Percentiles rank a stretch among this genome's conserved stretches.
phyloP scores from a whole-genome alignment of 768 basidiomycete species.

The Russula olivacea region DNA sequence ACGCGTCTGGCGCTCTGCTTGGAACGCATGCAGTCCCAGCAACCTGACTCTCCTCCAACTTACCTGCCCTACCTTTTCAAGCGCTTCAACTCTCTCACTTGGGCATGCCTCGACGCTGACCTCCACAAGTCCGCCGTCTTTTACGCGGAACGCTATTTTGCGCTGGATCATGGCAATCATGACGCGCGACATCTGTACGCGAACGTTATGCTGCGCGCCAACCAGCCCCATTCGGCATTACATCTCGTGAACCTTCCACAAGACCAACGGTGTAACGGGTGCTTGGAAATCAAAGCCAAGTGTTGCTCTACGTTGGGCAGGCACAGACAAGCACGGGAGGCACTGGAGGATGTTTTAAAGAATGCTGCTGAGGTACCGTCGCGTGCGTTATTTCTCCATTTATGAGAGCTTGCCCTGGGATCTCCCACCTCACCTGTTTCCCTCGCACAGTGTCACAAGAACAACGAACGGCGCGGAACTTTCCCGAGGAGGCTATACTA shows the following conservation, averaged over 20 bases:
- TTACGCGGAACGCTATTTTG: slow-evolving; percentile 81
- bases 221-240: slow-evolving; percentile 70
- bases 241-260: slow-evolving; percentile 58
- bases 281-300: slow-evolving; percentile 71
- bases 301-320: slow-evolving; percentile 69
- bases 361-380: slow-evolving; percentile 48
- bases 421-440: slow-evolving; percentile 14
- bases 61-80: slow-evolving; percentile 55
- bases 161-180: slow-evolving; percentile 64
- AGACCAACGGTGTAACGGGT: slow-evolving; percentile 62
- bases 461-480: slow-evolving; percentile 47
- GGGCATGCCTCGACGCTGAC: slow-evolving; percentile 80
- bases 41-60: slow-evolving; percentile 46
- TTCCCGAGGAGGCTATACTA: slow-evolving; percentile 67
- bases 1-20: slow-evolving; percentile 7
- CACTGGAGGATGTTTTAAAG: slow-evolving; percentile 55
- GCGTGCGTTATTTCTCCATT: slow-evolving; percentile 40
- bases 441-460: slow-evolving; percentile 47
- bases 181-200: slow-evolving; percentile 84
- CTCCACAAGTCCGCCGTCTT: slow-evolving; percentile 78
- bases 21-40: slow-evolving; percentile 29
- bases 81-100: slow-evolving; percentile 68
- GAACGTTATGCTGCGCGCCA: slow-evolving; percentile 60
- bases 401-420: slow-evolving; percentile 9
- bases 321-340: slow-evolving; percentile 70